Base-by-base conservation (phyloP, 306 rosid species). In the Quercus dentata region DNA sequence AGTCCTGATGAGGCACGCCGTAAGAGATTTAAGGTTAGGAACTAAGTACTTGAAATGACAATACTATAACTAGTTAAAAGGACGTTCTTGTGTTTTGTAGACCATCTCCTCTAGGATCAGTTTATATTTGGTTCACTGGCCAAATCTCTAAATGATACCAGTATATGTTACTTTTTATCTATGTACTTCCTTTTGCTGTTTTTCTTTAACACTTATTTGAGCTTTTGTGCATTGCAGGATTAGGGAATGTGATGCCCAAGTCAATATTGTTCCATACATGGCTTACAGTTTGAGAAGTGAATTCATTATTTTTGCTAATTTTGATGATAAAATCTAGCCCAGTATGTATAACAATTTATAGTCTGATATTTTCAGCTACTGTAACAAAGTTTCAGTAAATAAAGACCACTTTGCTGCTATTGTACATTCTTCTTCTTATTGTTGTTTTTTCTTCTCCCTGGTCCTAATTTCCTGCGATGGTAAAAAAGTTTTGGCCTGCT, bases 11-110 rank as follows among this genome's bases (percentile, higher is more conserved):
- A 79, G 41, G 84, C 74, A 9, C 91, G 91, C 33, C 86, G 87
- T 4, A 95, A 94, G 86, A 92, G 98, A 82, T 95, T 92, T 73
- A 91, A 87, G 98, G 99, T 95, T 74, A 81, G 90, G 23, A 69
- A 35, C 41, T 28, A 54, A 33, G 55, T 61, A 23, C 28, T 18
- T n/a, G 23, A 55, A 56, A 3, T 17, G 72, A 49, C 51, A 68
- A 19, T 38, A 7, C 11, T 38, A 6, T 21, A 67, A 31, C 71
- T 67, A 2, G 41, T 64, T 31, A 12, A 31, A 6, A 6, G 0
- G 9, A 28, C 10, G 31, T 1, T 23, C 20, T 28, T 0, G 11
- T 27, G 35, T 13, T 28, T 28, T 63, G 41, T 19, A 15, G 31
- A 28, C 69, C n/a, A 5, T 63, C 6, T 64, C 71, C 31, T 64